Base-by-base conservation (phyloP, 805 yeast species). In the Cyberlindnera bimundalis region DNA sequence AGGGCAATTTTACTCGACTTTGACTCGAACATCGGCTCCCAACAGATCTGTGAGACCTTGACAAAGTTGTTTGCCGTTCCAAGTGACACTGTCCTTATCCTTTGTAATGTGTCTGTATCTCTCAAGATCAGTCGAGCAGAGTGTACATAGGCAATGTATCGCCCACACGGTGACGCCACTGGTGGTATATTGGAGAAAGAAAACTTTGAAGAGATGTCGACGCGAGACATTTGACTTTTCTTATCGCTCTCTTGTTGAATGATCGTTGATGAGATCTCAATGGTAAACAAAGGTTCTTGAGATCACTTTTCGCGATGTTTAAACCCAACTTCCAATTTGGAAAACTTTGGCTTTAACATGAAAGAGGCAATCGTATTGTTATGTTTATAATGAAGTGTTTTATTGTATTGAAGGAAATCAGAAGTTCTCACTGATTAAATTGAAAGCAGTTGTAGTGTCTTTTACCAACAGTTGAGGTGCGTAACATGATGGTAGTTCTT, bases 11-110 rank as follows among this genome's bases (percentile, higher is more conserved):
- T 52, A 15, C 23, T 32, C 3, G 39, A 28, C 10, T 23, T 35
- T 3, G 37, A 39, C 6, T 35, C 20, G 16, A 10, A 33, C 8
- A 14, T 3, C 1, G 51, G 56, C 23, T 50, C 55, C 54, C 54
- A 52, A 7, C 30, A 3, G 2, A 52, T 26, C 41, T 50, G 52
- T 24, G 50, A 35, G 3, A 52, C 42, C 27, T 43, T 46, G 7
- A 39, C 23, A 27, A 39, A 48, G 6, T 17, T 25, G 2, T 6
- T 15, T 8, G 37, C 13, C n/a, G 13, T 25, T 2, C 42, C 33
- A 3, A 47, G 31, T 3, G 40, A 14, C 4, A 48, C 30, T 13
- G 45, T 39, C 9, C 47, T 32, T 5, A 39, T 17, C 10, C 45
- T 20, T 11, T 43, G 49, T 16, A 50, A 35, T 3, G 48, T 32